These are phyloP conservation scores for Laguncularia racemosa DNA, from an alignment of 345 rosid species.

Conservation along the genomic window DNA sequence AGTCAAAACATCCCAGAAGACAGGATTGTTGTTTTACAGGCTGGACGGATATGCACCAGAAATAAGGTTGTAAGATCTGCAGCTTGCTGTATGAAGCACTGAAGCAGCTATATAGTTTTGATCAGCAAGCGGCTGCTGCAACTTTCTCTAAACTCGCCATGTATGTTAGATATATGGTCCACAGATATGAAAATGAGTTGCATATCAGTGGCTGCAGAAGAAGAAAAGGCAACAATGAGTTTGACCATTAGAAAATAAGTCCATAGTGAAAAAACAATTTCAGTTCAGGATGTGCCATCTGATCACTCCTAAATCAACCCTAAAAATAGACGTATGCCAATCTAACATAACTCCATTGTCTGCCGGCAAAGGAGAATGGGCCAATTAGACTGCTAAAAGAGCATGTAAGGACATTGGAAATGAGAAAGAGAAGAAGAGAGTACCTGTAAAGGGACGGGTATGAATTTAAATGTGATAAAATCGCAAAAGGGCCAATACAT, in stretches of 20 bases:
- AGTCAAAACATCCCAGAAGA: no score
- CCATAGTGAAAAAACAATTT: no score
- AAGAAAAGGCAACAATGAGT: neutral
- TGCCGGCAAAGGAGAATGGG: no score
- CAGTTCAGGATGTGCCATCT: no score
- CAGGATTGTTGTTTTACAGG: no score
- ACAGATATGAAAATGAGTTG: constrained; percentile 84
- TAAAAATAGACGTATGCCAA: no score
- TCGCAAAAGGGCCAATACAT: constrained; percentile 94
- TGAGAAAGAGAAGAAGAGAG: neutral
- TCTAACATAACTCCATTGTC: no score
- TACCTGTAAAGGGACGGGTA: constrained; percentile 90
- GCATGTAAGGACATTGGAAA: neutral
- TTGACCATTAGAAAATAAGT: neutral
- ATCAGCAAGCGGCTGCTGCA: constrained; percentile 22
- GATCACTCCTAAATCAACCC: no score
- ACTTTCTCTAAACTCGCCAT: constrained; percentile 72
- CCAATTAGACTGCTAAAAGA: neutral
- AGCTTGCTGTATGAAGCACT: neutral
- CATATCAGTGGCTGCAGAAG: constrained; percentile 74
- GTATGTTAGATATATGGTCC: constrained; percentile 88
- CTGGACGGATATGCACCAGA: no score
- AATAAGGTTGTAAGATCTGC: neutral
- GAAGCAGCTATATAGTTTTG: neutral
- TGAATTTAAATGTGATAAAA: constrained; percentile 73